Evolutionary conservation across 2,329 filamentous ascomycete species (phyloP).

Genomic region (Coccinonectria pachysandricola): DNA sequence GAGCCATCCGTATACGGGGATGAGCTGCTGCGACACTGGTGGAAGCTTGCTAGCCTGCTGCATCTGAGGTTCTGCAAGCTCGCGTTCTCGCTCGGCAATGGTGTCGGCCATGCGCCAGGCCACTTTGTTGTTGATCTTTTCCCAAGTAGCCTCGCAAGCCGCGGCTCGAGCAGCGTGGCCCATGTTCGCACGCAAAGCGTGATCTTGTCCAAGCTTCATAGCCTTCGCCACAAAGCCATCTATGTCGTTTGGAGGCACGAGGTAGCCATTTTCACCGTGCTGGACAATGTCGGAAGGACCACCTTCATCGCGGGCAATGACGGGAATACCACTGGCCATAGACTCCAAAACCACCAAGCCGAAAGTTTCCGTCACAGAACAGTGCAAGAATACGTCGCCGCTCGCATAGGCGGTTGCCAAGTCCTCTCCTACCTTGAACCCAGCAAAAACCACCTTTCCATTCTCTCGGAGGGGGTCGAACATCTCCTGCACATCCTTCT

Average conservation of each 20-base stretch:
- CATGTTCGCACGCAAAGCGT: conserved; percentile 34
- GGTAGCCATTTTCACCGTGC: conserved; percentile 48
- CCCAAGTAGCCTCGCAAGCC: conserved; percentile 57
- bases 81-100: conserved; percentile 35
- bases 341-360: conserved; percentile 60
- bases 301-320: conserved; percentile 58
- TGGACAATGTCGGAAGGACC: conserved; percentile 58
- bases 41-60: conserved; percentile 8
- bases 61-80: conserved; percentile 11
- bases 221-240: conserved; percentile 46
- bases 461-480: conserved; percentile 40
- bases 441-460: conserved; percentile 54
- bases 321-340: conserved; percentile 61
- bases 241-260: conserved; percentile 50
- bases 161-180: conserved; percentile 38
- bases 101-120: conserved; percentile 51
- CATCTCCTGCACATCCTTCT: conserved; percentile 48
- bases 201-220: conserved; percentile 36
- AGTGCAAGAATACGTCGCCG: conserved; percentile 61
- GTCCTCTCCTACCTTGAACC: conserved; percentile 49
- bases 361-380: conserved; percentile 62
- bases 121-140: conserved; percentile 60
- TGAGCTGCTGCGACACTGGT: conserved; percentile 20
- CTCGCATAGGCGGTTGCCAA: conserved; percentile 58
- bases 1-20: conserved; percentile 35